Evolutionary conservation across 306 rosid genomes (phyloP), one percentile per base, ranked within the genome.

Genomic region (Lathyrus oleraceus): DNA sequence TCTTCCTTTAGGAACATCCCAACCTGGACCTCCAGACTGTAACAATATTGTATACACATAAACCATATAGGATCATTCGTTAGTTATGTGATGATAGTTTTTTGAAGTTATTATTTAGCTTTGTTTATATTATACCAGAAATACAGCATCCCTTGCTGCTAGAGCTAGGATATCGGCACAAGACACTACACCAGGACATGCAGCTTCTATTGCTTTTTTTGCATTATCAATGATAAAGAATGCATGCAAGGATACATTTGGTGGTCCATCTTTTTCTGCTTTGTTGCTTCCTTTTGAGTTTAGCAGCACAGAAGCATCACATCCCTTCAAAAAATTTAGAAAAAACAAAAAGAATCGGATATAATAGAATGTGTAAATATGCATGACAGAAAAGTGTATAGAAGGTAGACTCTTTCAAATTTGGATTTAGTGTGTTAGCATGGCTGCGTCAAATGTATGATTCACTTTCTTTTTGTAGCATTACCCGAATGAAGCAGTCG

Each of bases 1-100:
- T 78, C 97, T 80, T 49, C 97, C 97, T 77, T 86, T 91, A 42
- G 97, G 90, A 23, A 91, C 95, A 56, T 87, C 78, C 98, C 98
- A 93, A 11, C 25, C 21, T 35, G 98, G 97, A 25, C 96, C 98
- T 82, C 97, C 97, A 27, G 96, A 81, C 98, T 93, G 79, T 27
- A 21, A 51, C 11, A 48, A 66, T 27, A 66, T 47, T 28, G 10
- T 4, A 9, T 15, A 4, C 43, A n/a, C 58, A 27, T 45, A 8
- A 44, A 65, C 43, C 43, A 27, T 49, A 49, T 49, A 16, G 56
- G 56, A 49, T 49, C 25, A 1, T 49, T 44, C 13, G 2, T 44
- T 52, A 52, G 58, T 52, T 53, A 53, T 20, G 15, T 53, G n/a
- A 21, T 54, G 61, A 23, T 23, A 23, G 13, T 11, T 23, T 23